Percentiles rank a stretch among this genome's conserved stretches.
Evolutionary conservation across 2,329 filamentous ascomycete species (phyloP).

Genomic region (Penicillium sp.): DNA sequence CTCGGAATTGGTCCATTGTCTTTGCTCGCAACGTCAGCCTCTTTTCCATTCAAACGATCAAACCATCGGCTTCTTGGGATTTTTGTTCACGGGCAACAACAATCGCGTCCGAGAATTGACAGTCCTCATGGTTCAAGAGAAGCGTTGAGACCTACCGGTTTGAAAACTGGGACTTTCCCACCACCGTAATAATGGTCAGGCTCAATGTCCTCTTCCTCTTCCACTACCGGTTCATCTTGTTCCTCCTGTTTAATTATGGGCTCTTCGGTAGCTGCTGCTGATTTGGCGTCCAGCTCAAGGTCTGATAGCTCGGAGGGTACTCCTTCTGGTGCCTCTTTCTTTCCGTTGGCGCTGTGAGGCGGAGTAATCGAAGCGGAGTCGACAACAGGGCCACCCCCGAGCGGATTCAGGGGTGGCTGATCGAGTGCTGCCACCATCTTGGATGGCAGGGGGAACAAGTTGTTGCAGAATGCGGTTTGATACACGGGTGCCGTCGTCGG

Average conservation of each 20-base stretch:
- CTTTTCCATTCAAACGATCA: neutral
- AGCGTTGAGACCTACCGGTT: conserved; percentile 64
- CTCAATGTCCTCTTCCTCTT: conserved; percentile 77
- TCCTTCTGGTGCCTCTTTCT: conserved; percentile 48
- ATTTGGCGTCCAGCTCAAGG: conserved; percentile 43
- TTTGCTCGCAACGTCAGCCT: conserved; percentile 37
- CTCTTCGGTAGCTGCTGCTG: conserved; percentile 29
- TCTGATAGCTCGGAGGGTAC: conserved; percentile 47
- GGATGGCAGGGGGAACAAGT: conserved; percentile 15
- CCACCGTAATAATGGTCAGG: conserved; percentile 87
- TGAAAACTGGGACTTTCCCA: conserved; percentile 88
- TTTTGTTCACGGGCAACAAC: neutral
- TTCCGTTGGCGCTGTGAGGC: conserved; percentile 49
- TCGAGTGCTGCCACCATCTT: conserved; percentile 42
- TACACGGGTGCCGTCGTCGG: conserved; percentile 41
- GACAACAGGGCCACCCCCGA: conserved; percentile 28
- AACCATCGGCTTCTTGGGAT: neutral
- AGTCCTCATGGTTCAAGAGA: neutral
- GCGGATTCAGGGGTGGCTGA: conserved; percentile 32
- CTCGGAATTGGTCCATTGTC: conserved; percentile 91
- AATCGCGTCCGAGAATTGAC: neutral
- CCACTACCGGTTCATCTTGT: conserved; percentile 75
- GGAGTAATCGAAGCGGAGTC: conserved; percentile 46
- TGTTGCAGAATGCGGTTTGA: conserved; percentile 14
- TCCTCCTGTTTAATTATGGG: conserved; percentile 43